phyloP scores from a whole-genome alignment of 768 basidiomycete genomes.

The Hebeloma cylindrosporum region DNA sequence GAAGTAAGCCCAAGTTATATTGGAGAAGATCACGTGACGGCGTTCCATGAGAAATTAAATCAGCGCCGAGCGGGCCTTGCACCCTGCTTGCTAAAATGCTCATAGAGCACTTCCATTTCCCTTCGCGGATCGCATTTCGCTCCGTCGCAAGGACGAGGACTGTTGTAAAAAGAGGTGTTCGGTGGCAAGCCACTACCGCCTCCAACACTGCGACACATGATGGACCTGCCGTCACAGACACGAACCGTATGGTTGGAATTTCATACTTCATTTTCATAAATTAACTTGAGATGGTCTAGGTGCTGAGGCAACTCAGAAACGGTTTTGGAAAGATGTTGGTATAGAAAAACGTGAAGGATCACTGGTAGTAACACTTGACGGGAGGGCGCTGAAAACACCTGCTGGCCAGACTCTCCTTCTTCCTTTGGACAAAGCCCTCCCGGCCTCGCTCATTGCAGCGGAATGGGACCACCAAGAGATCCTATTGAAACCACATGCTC shows the following conservation, averaged over 20 bases:
- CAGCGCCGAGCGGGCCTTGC: background rate
- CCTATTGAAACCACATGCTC: conserved; percentile 82
- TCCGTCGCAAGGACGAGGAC: background rate
- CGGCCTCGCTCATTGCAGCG: conserved; percentile 84
- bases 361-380: conserved; percentile 74
- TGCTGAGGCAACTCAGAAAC: conserved; percentile 80
- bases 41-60: conserved; percentile 3
- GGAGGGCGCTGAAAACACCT: conserved; percentile 85
- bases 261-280: background rate
- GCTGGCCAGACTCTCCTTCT: conserved; percentile 73
- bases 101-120: conserved; percentile 14
- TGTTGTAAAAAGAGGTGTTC: conserved; percentile 1
- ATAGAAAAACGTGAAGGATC: conserved; percentile 57
- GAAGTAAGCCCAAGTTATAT: background rate
- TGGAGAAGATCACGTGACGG: conserved; percentile 30
- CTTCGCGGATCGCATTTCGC: conserved; percentile 5
- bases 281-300: conserved; percentile 42
- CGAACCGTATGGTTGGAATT: conserved; percentile 51
- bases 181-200: conserved; percentile 32
- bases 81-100: conserved; percentile 17
- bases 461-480: conserved; percentile 96
- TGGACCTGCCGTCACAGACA: conserved; percentile 53
- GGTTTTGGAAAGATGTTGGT: conserved; percentile 95
- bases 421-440: conserved; percentile 65
- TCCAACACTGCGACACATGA: conserved; percentile 36